Conservation (phyloP, 768 basidiomycete species). For the Royoungia palumana region DNA sequence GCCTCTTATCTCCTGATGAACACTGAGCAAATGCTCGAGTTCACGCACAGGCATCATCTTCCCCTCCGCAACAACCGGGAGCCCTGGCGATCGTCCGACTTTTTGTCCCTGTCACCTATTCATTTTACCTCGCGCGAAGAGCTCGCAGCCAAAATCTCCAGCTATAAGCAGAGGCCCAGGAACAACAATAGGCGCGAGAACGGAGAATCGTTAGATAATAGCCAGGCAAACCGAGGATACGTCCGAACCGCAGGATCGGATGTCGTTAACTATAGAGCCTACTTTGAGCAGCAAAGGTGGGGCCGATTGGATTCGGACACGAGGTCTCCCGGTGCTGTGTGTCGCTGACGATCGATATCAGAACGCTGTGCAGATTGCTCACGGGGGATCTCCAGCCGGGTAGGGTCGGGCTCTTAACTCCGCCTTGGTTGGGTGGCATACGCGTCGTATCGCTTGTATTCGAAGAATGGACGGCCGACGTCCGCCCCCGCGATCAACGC, state of each 20-base stretch:
- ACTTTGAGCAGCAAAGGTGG: slow-evolving; percentile 50
- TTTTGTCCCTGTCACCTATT: slow-evolving; percentile 49
- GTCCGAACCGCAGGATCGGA: slow-evolving; percentile 15
- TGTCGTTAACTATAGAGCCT: slow-evolving; percentile 30
- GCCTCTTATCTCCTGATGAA: slow-evolving; percentile 46
- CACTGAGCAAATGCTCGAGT: slow-evolving; percentile 28
- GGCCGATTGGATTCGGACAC: neutral
- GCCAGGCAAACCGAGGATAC: slow-evolving; percentile 42
- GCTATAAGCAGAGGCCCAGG: slow-evolving; percentile 37
- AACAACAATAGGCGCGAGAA: slow-evolving; percentile 29
- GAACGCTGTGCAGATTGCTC: slow-evolving; percentile 33
- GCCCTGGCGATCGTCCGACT: slow-evolving; percentile 23
- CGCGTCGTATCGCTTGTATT: slow-evolving; percentile 37
- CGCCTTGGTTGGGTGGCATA: slow-evolving; percentile 31
- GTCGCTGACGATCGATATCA: neutral
- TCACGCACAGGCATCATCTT: slow-evolving; percentile 17
- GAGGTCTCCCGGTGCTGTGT: too few species aligned
- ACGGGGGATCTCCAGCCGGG: slow-evolving; percentile 18
- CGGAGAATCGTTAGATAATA: slow-evolving; percentile 31
- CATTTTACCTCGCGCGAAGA: slow-evolving; percentile 33
- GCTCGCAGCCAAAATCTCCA: slow-evolving; percentile 37
- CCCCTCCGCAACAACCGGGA: slow-evolving; percentile 5
- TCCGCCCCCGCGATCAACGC: slow-evolving; percentile 28
- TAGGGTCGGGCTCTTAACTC: slow-evolving; percentile 31
- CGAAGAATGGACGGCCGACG: slow-evolving; percentile 34